Evolutionary conservation across 1,284 basidiomycete genomes (phyloP).

Genomic region (Austroboletus niveus): DNA sequence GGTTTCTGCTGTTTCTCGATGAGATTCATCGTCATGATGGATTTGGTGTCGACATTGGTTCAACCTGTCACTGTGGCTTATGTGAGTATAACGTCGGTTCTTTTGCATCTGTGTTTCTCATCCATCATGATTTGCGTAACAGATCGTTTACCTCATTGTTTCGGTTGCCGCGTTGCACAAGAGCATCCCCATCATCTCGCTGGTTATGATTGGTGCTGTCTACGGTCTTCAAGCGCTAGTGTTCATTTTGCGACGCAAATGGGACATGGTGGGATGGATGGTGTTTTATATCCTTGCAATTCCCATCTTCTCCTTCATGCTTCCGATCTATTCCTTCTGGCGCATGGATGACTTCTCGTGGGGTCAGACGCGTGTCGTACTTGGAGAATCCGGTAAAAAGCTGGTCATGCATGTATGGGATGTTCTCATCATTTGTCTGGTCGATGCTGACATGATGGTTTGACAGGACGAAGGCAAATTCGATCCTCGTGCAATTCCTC

Average conservation of each 20-base stretch:
- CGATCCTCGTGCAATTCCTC: slow-evolving; percentile 86
- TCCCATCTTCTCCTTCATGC: slow-evolving; percentile 87
- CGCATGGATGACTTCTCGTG: slow-evolving; percentile 99
- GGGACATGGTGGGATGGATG: slow-evolving; percentile 99
- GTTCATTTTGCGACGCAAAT: slow-evolving; percentile 84
- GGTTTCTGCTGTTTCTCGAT: slow-evolving; percentile 99
- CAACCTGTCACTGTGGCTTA: slow-evolving; percentile 94
- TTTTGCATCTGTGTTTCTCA: slow-evolving; percentile 9
- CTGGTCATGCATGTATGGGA: slow-evolving; percentile 84
- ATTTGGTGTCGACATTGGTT: slow-evolving; percentile 84
- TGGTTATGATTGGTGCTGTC: slow-evolving; percentile 90
- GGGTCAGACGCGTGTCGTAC: slow-evolving; percentile 92
- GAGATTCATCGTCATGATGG: slow-evolving; percentile 97
- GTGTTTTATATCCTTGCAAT: slow-evolving; percentile 93
- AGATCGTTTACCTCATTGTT: slow-evolving; percentile 89
- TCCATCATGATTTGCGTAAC: not conserved
- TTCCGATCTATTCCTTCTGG: slow-evolving; percentile 98
- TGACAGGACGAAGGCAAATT: slow-evolving; percentile 93
- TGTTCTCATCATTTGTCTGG: not conserved
- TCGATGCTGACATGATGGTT: slow-evolving; percentile 11
- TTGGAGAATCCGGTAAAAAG: slow-evolving; percentile 95
- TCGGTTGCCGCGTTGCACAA: slow-evolving; percentile 64
- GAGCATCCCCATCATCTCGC: slow-evolving; percentile 72
- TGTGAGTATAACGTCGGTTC: slow-evolving; percentile 49
- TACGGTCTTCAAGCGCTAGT: slow-evolving; percentile 90